A percentile compares a stretch with the other conserved stretches of the same genome.
phyloP scores from a whole-genome alignment of 2,329 filamentous ascomycete genomes.

The Teratosphaeria epicoccoides region DNA sequence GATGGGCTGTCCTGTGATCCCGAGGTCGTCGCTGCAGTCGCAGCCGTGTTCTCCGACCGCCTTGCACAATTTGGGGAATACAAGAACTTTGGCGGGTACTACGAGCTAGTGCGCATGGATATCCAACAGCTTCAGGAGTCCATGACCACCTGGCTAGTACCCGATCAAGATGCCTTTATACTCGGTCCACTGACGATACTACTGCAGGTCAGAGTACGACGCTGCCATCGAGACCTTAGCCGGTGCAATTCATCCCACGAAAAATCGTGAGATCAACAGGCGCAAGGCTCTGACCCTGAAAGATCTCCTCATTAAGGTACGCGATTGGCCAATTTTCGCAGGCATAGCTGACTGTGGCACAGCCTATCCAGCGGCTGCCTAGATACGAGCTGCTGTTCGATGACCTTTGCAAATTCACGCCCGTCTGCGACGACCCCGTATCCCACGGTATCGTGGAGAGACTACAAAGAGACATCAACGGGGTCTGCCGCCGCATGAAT shows the following conservation, averaged over 20 bases:
- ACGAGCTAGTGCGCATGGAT: constrained; percentile 74
- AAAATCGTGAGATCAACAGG: constrained; percentile 49
- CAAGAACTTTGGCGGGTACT: constrained; percentile 84
- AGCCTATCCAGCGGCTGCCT: constrained; percentile 89
- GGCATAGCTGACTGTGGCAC: not conserved
- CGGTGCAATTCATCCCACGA: constrained; percentile 60
- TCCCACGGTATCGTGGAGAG: constrained; percentile 72
- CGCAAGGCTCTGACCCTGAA: constrained; percentile 72
- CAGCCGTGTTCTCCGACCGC: constrained; percentile 43
- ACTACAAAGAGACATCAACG: constrained; percentile 58
- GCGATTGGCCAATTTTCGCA: constrained; percentile 1
- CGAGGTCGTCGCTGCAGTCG: constrained; percentile 43
- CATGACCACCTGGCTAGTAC: constrained; percentile 53
- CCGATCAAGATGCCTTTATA: not conserved
- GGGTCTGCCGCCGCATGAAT: constrained; percentile 72
- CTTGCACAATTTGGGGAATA: constrained; percentile 76
- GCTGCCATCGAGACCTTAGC: constrained; percentile 76
- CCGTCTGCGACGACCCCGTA: constrained; percentile 72
- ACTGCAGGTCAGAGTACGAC: constrained; percentile 48
- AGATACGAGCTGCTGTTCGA: constrained; percentile 81
- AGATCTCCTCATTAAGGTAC: constrained; percentile 82
- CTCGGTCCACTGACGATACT: not conserved
- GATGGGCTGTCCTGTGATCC: constrained; percentile 39
- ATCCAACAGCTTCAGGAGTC: constrained; percentile 57
- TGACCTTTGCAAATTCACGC: constrained; percentile 72